Evolutionary conservation across 495 filamentous ascomycete species (phyloP), one percentile per base, ranked within the genome.

Genomic region (Astrothelium subdiscretum): DNA sequence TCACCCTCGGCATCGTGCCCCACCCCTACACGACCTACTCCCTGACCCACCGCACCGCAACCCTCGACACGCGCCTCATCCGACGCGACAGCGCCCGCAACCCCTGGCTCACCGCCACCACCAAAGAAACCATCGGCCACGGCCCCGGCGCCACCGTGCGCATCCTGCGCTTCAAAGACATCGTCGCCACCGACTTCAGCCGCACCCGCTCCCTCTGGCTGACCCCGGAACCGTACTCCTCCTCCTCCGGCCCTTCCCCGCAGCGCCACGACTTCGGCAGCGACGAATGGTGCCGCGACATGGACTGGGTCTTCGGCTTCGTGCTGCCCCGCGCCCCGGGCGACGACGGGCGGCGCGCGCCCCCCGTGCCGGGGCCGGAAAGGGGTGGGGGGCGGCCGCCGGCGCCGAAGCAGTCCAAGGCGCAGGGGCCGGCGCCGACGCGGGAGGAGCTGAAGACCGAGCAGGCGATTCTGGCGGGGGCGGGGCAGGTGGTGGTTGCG

Each of bases 301-400:
- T 95, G 0, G 89, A 95, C 65, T 97, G 91, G 89, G 81, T 86
- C 68, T 88, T 97, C 67, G 92, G 92, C 54, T 98, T 98, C 76
- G 76, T 77, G 31, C 78, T 96, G 12, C 86, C 92, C 3, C 77
- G 76, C 26, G 76, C 77, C 15, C 72, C 74, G 31, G 78, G 80
- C 38, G 67, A 78, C 58, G 74, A 79, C 57, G 79, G 80, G 27
- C 80, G 80, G 59, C 78, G 79, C 48, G 79, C 81, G 60, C 77
- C 78, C 6, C 77, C 79, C 20, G 76, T 78, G 10, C 75, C 73
- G 3, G 77, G 76, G 8, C 73, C 75, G 27, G 69, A 70, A 52
- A 68, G 73, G 11, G 60, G 70, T 31, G 76, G 76, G 44, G 18
- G 60, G 38, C 62, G 57, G 13, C 63, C 62, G 40, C 72, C 72